Evolutionary conservation across 2,329 filamentous ascomycete species (phyloP), one percentile per base, ranked within the genome.

Genomic region (Curvularia hawaiiensis): DNA sequence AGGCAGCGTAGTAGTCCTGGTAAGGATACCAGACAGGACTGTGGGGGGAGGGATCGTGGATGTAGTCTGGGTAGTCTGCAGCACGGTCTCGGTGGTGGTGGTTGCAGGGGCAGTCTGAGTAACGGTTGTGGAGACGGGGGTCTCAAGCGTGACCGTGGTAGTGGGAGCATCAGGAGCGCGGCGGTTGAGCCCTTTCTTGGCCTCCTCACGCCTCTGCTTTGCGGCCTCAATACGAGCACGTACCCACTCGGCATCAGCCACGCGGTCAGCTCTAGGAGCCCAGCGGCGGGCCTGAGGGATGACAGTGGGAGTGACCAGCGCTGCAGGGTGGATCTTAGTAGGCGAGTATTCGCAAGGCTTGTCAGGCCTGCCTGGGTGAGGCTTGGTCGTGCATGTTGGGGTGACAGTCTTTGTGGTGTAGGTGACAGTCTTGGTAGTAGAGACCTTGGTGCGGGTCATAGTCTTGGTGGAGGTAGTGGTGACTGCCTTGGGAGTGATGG

Each of bases 81-180:
- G 50, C 12, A 69, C 62, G 2, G 66, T 65, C 26, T 73, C 71
- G 0, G 68, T 71, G 0, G 67, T 71, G 1, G 74, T 77, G 6
- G 57, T 65, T 7, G 74, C 50, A 11, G 58, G 50, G 18, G 66
- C 72, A 18, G 70, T 71, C 18, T 64, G 52, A 3, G 74, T 78
- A 1, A 66, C 60, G 1, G 75, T 77, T 1, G 66, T 67, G 38
- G 70, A 72, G 16, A 70, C 64, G 5, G 72, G 68, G 3, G 60
- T 65, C 6, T 60, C 54, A 11, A 62, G 71, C 8, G 73, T 78
- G 20, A 75, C 58, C 28, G 74, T 77, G 4, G 71, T 56, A 0
- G 69, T 77, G 11, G 74, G 69, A 11, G 65, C 64, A 60, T 79
- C 76, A 10, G 76, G 70, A 50, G 72, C 70, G 16, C 77, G 73